Conservation (phyloP, 176 grass and related monocot genomes). For the Carex parvula region DNA sequence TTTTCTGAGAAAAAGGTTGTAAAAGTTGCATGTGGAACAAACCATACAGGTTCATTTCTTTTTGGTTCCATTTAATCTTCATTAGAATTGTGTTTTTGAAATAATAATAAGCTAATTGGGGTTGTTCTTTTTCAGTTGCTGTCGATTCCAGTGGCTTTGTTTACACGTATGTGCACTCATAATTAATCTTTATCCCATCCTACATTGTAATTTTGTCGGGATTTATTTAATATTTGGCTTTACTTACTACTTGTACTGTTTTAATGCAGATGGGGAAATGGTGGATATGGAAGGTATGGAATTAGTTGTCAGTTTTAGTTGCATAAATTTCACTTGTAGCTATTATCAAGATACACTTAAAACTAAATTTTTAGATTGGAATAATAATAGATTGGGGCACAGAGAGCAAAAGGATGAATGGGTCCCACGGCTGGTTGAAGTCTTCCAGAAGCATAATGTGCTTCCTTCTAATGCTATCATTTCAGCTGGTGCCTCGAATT, state of each 20-base stretch:
- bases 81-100: not conserved
- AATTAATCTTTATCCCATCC: slow-evolving; percentile 24
- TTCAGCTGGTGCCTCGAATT: slow-evolving; percentile 80
- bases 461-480: slow-evolving; percentile 72
- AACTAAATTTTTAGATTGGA: not conserved
- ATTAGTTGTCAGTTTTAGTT: not conserved
- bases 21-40: slow-evolving; percentile 95
- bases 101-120: not conserved
- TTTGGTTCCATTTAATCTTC: not conserved
- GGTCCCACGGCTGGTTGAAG: slow-evolving; percentile 80
- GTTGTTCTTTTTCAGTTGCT: slow-evolving; percentile 64
- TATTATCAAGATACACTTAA: not conserved
- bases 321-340: not conserved
- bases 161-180: slow-evolving; percentile 84
- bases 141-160: slow-evolving; percentile 95
- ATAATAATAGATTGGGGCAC: slow-evolving; percentile 69
- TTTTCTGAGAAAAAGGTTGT: slow-evolving; percentile 83
- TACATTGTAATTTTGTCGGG: slow-evolving; percentile 16
- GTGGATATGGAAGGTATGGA: slow-evolving; percentile 91
- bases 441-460: slow-evolving; percentile 84
- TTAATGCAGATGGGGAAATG: slow-evolving; percentile 83
- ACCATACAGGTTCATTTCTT: slow-evolving; percentile 79
- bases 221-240: slow-evolving; percentile 21
- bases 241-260: slow-evolving; percentile 1
- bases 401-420: slow-evolving; percentile 98